Evolutionary conservation across 2,329 filamentous ascomycete species (phyloP), one percentile per base, ranked within the genome.

Genomic region (Sporothrix phasma): DNA sequence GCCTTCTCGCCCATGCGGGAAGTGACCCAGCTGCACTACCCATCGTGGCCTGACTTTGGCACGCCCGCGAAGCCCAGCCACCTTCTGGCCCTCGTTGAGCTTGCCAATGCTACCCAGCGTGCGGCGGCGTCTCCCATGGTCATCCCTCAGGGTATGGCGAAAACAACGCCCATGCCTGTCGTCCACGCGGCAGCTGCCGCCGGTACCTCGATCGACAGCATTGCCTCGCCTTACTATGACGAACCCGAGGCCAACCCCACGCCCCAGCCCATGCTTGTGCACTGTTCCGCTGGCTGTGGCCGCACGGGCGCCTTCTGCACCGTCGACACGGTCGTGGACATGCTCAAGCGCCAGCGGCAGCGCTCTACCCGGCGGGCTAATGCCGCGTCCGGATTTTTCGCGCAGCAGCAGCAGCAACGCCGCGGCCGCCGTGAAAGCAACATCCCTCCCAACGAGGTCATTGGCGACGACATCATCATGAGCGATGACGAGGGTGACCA

Each of bases 41-140:
- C 91, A 0, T 87, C 88, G n/a, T 99, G 94, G 94, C 94, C 94
- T 0, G 94, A 99, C 72, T 97, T 97, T 74, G 94, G 94, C 22
- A 88, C 92, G 0, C 93, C 93, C 0, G 92, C 94, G 0, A 89
- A 95, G 71, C 92, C 94, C 1, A 85, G 86, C 5, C 92, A 97
- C 71, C 81, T 99, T 1, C 81, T 99, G 17, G 89, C 88, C 1
- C 77, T 99, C 17, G 89, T 97, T n/a, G 92, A 97, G 74, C 84
- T 96, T 61, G 90, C 88, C 70, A 94, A 90, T 70, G 80, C 84
- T 39, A 91, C 86, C 82, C 88, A 81, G 77, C 88, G 75, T 69
- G 83, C 75, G 64, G 81, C 15, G 11, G 11, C 76, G 3, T 64
- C 62, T 15, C 62, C 64, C 5, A 6, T n/a, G 11, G 46, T 54